Base-by-base conservation (phyloP, 768 basidiomycete species). In the Kondoa subrosea region DNA sequence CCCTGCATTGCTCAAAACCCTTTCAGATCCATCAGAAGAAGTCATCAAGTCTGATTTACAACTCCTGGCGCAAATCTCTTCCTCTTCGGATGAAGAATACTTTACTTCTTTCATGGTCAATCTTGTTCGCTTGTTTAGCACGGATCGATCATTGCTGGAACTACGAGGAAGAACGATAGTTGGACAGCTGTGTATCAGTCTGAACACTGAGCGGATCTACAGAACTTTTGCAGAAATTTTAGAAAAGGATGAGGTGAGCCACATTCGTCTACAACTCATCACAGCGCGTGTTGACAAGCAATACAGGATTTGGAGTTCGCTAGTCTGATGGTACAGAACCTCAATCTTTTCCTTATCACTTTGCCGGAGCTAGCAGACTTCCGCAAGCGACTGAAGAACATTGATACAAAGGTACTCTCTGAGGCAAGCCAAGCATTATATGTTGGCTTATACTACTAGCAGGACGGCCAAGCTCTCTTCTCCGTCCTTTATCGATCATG, bases 11-110 rank as follows among this genome's bases (percentile, higher is more conserved):
- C 80, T 99, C 60, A 97, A 97, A 80, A 95, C 89, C 0, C 78
- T 99, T 56, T 97, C 93, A 1, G 95, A 99, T 75, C 87, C 87
- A 2, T 95, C 93, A 2, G 93, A 97, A 77, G 91, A 95, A 81
- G 91, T 99, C 34, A 91, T 99, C 77, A 97, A 93, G 76, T 86
- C 92, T 72, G 92, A 99, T 75, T 77, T 99, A 65, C 92, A 93
- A 73, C 84, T 99, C 16, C 82, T 99, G 14, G 93, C 95, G 0
- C 95, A 97, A 73, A 99, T 99, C 66, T 95, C 91, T 0, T 91
- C 91, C 0, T 87, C 85, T 71, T 92, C 93, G 2, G 91, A 93
- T 73, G 93, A 97, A 75, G 85, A 85, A 58, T 96, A 96, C 78
- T 97, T 97, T 79, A 89, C 87, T 66, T 83, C 85, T 0, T 95